Base-by-base conservation (phyloP, 2,329 filamentous ascomycete species). In the Colletotrichum kahawae region DNA sequence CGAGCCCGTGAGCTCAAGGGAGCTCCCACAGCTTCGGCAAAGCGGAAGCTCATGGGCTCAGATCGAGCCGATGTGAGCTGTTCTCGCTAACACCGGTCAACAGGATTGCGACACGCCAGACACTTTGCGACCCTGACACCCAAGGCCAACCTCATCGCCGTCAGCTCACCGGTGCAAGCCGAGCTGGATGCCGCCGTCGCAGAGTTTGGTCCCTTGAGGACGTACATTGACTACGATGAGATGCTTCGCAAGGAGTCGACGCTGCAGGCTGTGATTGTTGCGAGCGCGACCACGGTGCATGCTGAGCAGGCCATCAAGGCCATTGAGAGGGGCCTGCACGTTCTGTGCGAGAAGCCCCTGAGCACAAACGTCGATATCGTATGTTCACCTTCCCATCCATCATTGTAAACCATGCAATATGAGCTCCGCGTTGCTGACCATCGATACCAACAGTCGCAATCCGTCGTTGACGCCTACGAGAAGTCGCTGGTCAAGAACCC, bases 281-380 rank as follows among this genome's bases (percentile, higher is more conserved):
- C 82, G 13, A 83, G 81, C 74, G 77, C 86, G 1, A 90, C 88
- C 18, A 90, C 89, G 1, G 90, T 88, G 18, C 90, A 92, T 76
- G 90, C 90, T 0, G 85, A 90, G 77, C 88, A 92, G 77, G 86
- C 90, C 2, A 89, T 91, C 78, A 86, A 88, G 77, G 90, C 90
- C 16, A 91, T 92, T 66, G 81, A 90, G 69, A 85, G 84, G 18
- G 85, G 88, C 63, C 85, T 88, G 77, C 90, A 92, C 78, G 89
- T 92, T 0, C 81, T 92, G 29, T 91, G 89, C 78, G 90, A 92
- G 83, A 92, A 92, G 83, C 90, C 90, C 2, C 80, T 91, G 27
- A 89, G 87, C 60, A 93, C 91, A 1, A 89, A 85, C 75, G 85
- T 92, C 18, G 90, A 92, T 76, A 85, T 92, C 66, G 91, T 92